These are phyloP conservation scores for Sporothrix sp. DNA, from an alignment of 2,329 filamentous ascomycete genomes.

Conservation along the genomic window DNA sequence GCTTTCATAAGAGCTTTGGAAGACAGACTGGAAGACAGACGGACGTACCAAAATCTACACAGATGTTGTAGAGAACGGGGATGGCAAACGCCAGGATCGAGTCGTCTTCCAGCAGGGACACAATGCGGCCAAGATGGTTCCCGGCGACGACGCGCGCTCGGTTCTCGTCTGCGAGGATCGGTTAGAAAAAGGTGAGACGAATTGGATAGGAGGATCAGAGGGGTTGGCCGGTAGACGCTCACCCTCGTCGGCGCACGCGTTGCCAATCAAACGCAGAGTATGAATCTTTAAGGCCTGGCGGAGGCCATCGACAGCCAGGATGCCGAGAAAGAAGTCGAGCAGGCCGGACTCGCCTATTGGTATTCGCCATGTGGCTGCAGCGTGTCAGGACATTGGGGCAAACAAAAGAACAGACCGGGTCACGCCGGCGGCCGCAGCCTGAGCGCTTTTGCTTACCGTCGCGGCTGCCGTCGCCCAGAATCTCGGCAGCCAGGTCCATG, in stretches of 20 bases:
- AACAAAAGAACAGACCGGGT: not conserved
- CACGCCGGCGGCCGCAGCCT: too few relatives aligned
- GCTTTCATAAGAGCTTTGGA: not conserved
- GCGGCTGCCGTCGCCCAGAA: slow-evolving; percentile 45
- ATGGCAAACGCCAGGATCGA: slow-evolving; percentile 42
- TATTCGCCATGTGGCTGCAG: slow-evolving; percentile 43
- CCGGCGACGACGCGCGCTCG: slow-evolving; percentile 44
- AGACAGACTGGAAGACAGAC: too few relatives aligned
- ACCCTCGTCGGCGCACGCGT: slow-evolving; percentile 54
- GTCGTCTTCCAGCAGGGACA: slow-evolving; percentile 38
- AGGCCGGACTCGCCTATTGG: slow-evolving; percentile 50
- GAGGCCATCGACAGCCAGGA: slow-evolving; percentile 32
- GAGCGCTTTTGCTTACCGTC: slow-evolving; percentile 35
- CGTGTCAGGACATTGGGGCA: not conserved
- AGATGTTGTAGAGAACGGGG: slow-evolving; percentile 52
- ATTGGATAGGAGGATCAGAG: not conserved
- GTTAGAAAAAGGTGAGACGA: not conserved
- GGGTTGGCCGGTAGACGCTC: slow-evolving; percentile 5
- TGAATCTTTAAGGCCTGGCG: slow-evolving; percentile 41
- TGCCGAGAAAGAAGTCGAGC: slow-evolving; percentile 43
- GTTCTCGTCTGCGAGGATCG: slow-evolving; percentile 43
- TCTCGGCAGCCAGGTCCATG: slow-evolving; percentile 40
- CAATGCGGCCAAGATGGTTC: slow-evolving; percentile 37
- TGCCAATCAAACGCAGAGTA: slow-evolving; percentile 48
- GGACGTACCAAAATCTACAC: slow-evolving; percentile 50